These are phyloP conservation scores for Singerocomus rubriflavus DNA, from an alignment of 1,284 basidiomycete genomes.

Conservation along the genomic window DNA sequence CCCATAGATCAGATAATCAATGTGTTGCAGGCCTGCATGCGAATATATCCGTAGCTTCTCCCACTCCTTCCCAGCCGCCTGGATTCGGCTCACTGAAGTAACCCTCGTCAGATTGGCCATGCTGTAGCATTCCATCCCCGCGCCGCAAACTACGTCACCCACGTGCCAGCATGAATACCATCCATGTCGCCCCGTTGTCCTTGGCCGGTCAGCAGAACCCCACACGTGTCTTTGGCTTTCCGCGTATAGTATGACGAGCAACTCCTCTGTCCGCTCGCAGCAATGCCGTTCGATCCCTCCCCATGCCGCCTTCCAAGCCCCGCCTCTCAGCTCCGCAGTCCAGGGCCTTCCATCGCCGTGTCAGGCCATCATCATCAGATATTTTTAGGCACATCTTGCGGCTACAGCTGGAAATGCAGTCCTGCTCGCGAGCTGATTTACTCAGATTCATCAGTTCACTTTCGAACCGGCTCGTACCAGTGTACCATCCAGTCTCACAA, in stretches of 20 bases:
- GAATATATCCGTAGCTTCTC: slow-evolving; percentile 3
- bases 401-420: background rate
- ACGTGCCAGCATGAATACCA: background rate
- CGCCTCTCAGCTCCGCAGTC: background rate
- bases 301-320: too few relatives aligned
- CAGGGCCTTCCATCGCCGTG: background rate
- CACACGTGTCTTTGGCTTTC: slow-evolving; percentile 11
- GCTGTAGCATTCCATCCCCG: background rate
- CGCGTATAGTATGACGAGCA: background rate
- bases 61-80: background rate
- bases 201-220: background rate
- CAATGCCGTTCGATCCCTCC: background rate
- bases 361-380: background rate
- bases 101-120: background rate
- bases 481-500: background rate
- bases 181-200: background rate
- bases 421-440: background rate
- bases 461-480: background rate
- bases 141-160: slow-evolving; percentile 6
- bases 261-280: background rate
- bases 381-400: background rate
- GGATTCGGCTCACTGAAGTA: background rate
- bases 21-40: background rate
- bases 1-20: slow-evolving; percentile 14
- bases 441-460: background rate